phyloP scores from a whole-genome alignment of 2,329 filamentous ascomycete species.

The Fusarium guadeloupense region DNA sequence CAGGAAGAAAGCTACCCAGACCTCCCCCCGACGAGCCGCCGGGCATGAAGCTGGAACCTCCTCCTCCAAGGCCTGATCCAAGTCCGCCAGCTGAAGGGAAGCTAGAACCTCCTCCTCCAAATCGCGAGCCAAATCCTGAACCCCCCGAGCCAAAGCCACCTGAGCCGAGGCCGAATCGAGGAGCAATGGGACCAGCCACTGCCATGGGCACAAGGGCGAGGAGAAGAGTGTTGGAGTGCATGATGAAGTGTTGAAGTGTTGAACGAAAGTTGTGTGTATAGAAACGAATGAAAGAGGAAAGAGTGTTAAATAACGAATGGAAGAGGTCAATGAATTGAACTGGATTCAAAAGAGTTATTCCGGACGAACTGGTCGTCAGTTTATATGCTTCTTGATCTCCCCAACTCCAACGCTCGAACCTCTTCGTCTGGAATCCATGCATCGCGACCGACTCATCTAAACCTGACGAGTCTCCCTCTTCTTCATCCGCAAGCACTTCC shows the following conservation, averaged over 20 bases:
- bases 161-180: constrained; percentile 8
- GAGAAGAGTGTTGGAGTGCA: constrained; percentile 37
- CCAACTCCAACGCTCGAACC: constrained; percentile 21
- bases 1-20: neutral
- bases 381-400: constrained; percentile 26
- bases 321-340: constrained; percentile 15
- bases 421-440: neutral
- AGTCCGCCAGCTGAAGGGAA: neutral
- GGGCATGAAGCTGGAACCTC: neutral
- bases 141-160: constrained; percentile 4
- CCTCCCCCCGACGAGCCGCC: neutral
- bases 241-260: constrained; percentile 13
- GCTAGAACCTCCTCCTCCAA: neutral
- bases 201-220: constrained; percentile 36
- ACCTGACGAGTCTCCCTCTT: neutral
- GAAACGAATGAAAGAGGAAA: constrained; percentile 19
- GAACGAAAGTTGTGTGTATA: constrained; percentile 11
- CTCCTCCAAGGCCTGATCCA: neutral
- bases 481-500: constrained; percentile 28
- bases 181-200: constrained; percentile 35
- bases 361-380: neutral
- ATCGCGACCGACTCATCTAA: constrained; percentile 13
- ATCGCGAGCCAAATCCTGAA: neutral
- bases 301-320: constrained; percentile 22
- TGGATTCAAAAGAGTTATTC: constrained; percentile 9